Evolutionary conservation across 164 flowering plant genomes (phyloP).

Genomic region (Warburgia ugandensis): DNA sequence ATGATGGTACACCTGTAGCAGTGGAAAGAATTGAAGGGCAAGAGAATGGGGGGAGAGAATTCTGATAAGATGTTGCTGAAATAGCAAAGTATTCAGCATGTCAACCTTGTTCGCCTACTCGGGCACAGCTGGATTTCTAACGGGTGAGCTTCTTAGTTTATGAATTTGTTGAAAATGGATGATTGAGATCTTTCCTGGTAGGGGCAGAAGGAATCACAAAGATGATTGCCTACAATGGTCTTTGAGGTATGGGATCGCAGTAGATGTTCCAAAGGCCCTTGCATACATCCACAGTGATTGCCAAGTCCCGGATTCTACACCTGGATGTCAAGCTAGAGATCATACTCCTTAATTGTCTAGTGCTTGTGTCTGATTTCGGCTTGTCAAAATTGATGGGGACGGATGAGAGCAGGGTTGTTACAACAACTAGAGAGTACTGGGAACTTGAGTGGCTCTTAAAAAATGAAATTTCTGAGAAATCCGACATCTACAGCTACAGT

Average conservation of each 20-base stretch:
- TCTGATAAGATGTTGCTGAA: conserved; percentile 72
- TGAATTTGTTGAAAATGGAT: conserved; percentile 63
- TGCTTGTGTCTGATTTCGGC: conserved; percentile 75
- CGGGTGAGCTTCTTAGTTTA: conserved; percentile 56
- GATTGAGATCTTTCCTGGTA: conserved; percentile 78
- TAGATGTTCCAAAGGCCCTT: conserved; percentile 76
- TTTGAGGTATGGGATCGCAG: conserved; percentile 52
- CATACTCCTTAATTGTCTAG: conserved; percentile 56
- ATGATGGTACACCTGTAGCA: conserved; percentile 68
- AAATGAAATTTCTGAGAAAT: conserved; percentile 64
- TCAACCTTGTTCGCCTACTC: conserved; percentile 63
- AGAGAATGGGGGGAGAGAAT: conserved; percentile 65
- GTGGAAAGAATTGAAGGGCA: conserved; percentile 66
- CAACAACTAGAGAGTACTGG: conserved; percentile 63
- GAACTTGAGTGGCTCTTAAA: conserved; percentile 93
- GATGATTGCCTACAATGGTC: conserved; percentile 63
- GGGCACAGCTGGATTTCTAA: conserved; percentile 47
- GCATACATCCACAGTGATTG: conserved; percentile 85
- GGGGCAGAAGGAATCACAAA: background rate
- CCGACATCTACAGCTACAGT: conserved; percentile 81
- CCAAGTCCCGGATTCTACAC: conserved; percentile 58
- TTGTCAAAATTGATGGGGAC: conserved; percentile 72
- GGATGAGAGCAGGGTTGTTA: conserved; percentile 64
- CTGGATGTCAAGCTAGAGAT: conserved; percentile 94
- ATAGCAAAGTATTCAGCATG: conserved; percentile 80